Conservation (phyloP, 768 basidiomycete genomes). For the Pilatotrama ljubarskyi region DNA sequence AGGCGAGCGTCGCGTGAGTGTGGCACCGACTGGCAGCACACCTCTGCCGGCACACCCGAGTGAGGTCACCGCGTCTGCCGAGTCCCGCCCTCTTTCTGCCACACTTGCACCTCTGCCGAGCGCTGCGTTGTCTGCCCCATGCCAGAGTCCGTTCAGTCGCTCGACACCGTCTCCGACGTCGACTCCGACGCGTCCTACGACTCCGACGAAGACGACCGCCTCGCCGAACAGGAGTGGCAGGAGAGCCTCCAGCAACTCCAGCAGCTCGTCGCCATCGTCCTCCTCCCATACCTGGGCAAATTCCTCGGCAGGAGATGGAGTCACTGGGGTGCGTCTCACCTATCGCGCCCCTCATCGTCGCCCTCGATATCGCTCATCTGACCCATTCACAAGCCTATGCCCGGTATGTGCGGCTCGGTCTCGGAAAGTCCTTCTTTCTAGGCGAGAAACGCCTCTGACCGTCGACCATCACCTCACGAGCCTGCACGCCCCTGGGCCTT, state of each 20-base stretch:
- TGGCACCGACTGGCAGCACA: conserved; percentile 12
- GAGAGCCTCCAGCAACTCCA: conserved; percentile 85
- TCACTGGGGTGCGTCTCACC: conserved; percentile 67
- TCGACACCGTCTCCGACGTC: conserved; percentile 57
- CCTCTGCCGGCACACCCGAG: conserved; percentile 1
- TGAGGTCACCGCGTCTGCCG: conserved; percentile 15
- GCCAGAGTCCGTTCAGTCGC: conserved; percentile 61
- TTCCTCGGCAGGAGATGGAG: conserved; percentile 87
- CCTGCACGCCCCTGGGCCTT: neutral
- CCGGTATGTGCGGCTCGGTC: conserved; percentile 67
- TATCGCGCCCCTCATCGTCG: neutral
- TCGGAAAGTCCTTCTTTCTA: conserved; percentile 64
- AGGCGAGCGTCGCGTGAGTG: conserved; percentile 15
- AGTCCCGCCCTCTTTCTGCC: neutral
- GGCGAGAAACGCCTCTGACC: conserved; percentile 33
- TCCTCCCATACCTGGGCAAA: conserved; percentile 86
- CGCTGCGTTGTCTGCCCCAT: conserved; percentile 36
- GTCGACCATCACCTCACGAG: neutral
- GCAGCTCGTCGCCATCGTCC: conserved; percentile 74
- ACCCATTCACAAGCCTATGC: conserved; percentile 53
- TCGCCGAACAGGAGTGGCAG: conserved; percentile 91
- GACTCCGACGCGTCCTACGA: conserved; percentile 54
- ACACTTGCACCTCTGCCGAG: neutral
- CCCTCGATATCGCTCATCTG: conserved; percentile 8
- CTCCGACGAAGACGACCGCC: conserved; percentile 63